Evolutionary conservation across 2,329 filamentous ascomycete genomes (phyloP), one percentile per base, ranked within the genome.

Genomic region (Fusarium continuum): DNA sequence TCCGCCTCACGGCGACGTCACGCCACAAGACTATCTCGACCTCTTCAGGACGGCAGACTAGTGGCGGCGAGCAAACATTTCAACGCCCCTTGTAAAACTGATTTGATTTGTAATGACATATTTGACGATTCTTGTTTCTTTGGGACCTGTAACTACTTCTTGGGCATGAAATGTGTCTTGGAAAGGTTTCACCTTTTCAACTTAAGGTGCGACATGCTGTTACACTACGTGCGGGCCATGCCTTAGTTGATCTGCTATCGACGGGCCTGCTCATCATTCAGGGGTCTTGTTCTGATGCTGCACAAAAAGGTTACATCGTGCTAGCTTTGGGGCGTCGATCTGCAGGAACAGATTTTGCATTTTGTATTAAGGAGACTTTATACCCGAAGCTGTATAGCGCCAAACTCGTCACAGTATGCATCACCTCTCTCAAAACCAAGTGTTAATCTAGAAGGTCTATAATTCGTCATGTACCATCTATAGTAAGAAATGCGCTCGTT

Each of bases 31-130:
- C 49, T 51, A 34, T 67, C 55, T 41, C 32, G 35, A 52, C 45
- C 26, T 53, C 41, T 36, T 6, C 16, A 57, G 61, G 53, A 47
- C 41, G 54, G 52, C 17, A 41, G 61, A 48, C 46, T 53, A 31
- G 51, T 60, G 55, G 54, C 65, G 75, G 73, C 71, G 70, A 72
- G 74, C 73, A 61, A 67, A 72, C 69, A 71, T 72, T 23, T 40
- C 50, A 41, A 29, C 38, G 16, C 17, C 44, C 23, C 10, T 48
- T 28, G 17, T 35, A 64, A 55, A 58, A 19, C n/a, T n/a, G n/a
- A 17, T 32, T 55, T 17, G 39, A 53, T 50, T 6, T 26, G 57
- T 61, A 43, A 55, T 53, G 36, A 29, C 39, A 19, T 58, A 31
- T 26, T 50, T 40, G 47, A n/a, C 25, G 11, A 46, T 47, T 25